Conservation (phyloP, 129 eudicot genomes). For the Lactuca sativa region DNA sequence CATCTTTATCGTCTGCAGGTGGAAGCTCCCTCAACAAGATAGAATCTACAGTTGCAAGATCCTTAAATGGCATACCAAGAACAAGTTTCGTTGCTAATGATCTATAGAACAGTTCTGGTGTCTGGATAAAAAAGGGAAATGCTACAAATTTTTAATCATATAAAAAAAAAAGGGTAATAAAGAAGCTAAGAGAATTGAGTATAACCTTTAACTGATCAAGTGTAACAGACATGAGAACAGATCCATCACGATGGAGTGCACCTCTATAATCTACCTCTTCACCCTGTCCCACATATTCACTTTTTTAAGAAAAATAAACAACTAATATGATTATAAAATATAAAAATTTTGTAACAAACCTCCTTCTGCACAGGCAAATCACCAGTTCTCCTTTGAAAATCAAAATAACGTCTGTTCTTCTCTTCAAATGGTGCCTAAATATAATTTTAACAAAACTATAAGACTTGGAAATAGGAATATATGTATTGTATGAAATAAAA, state of each 20-base stretch:
- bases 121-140: slow-evolving; percentile 37
- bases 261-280: slow-evolving; percentile 97
- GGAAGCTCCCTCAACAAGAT: slow-evolving; percentile 91
- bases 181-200: background rate
- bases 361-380: slow-evolving; percentile 92
- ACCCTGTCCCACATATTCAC: slow-evolving; percentile 48
- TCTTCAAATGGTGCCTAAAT: slow-evolving; percentile 90
- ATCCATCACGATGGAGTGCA: slow-evolving; percentile 97
- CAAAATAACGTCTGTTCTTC: slow-evolving; percentile 88
- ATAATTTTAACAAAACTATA: background rate
- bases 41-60: slow-evolving; percentile 97
- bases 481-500: background rate
- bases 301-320: slow-evolving; percentile 11
- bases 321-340: background rate
- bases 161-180: slow-evolving; percentile 3
- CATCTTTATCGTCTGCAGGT: slow-evolving; percentile 70
- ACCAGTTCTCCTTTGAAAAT: slow-evolving; percentile 93
- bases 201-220: slow-evolving; percentile 82
- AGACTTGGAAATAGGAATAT: background rate
- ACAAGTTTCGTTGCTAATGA: slow-evolving; percentile 90
- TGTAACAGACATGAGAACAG: slow-evolving; percentile 92
- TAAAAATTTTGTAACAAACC: slow-evolving; percentile 42
- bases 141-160: background rate
- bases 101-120: slow-evolving; percentile 87
- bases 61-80: slow-evolving; percentile 99